Base-by-base conservation (phyloP, 352 stramenopile genomes). In the Phytophthora melonis region DNA sequence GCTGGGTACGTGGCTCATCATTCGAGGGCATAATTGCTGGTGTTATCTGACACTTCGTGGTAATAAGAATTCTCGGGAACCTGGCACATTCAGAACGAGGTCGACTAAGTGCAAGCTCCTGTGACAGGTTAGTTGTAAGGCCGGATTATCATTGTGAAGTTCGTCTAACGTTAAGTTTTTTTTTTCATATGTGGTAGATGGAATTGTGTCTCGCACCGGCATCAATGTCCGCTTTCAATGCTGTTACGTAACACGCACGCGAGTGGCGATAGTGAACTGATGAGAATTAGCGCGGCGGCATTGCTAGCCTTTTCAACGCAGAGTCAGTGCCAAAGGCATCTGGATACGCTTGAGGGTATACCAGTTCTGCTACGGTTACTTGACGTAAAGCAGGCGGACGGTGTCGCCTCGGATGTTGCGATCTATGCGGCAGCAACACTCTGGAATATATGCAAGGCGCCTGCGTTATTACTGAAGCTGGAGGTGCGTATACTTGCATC, bases 381-480 rank as follows among this genome's bases (percentile, higher is more conserved):
- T 7, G 75, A 90, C 30, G 65, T 68, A 5, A 72, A 73, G 9
- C 53, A 80, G 55, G 58, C 8, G 5, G 32, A 69, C 21, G 65
- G 58, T 7, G 41, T 41, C 21, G 58, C 65, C 30, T 66, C 80
- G 65, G 81, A 92, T n/a, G 60, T 91, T 5, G 64, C 66, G 5
- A 68, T 87, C 6, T 92, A 84, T 45, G 75, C 82, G 3, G 86
- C 84, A 6, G 81, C 78, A 11, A 82, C 69, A 14, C 75, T 92
- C 19, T 94, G 88, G 88, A 93, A 93, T 67, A 61, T 93, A 53
- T 83, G 70, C 62, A 94, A 94, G 58, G 84, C 84, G 5, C 84
- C 83, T 4, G 66, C 84, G 23, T 47, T 94, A 5, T 47, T 93
- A 27, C 70, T 94, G 19, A 91, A 90, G 43, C 75, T 93, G n/a